Evolutionary conservation across 371 early-diverging fungal species (phyloP).

Genomic region (Amoeboaphelidium occidentale): DNA sequence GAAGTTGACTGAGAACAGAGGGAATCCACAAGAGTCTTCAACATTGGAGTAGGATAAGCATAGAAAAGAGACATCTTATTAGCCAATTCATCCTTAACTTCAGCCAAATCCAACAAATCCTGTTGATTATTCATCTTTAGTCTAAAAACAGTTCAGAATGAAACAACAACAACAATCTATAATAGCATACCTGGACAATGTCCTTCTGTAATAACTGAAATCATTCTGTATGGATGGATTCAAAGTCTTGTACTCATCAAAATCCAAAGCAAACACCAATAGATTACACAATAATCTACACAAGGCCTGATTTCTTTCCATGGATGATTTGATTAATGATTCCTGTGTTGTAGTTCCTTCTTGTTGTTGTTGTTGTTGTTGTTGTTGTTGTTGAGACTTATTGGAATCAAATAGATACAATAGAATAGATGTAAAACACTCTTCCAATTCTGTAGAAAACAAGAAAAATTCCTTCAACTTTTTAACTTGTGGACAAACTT

Average conservation of each 20-base stretch:
- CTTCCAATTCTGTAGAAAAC: constrained; percentile 67
- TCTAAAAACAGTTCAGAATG: not conserved
- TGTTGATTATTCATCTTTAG: not conserved
- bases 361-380: too few relatives aligned
- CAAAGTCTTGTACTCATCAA: constrained; percentile 30
- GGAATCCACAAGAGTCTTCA: constrained; percentile 52
- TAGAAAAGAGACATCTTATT: constrained; percentile 80
- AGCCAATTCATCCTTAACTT: constrained; percentile 56
- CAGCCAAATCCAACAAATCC: constrained; percentile 2
- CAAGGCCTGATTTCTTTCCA: not conserved
- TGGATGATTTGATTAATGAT: not conserved
- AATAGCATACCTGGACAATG: constrained; percentile 15
- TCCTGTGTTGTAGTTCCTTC: too few relatives aligned
- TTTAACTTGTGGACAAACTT: constrained; percentile 44
- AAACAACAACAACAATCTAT: not conserved
- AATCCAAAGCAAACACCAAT: not conserved
- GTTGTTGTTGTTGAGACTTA: too few relatives aligned
- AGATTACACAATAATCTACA: not conserved
- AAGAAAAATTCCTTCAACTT: constrained; percentile 55
- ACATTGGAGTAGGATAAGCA: constrained; percentile 79
- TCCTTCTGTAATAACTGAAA: constrained; percentile 81
- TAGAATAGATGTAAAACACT: constrained; percentile 6
- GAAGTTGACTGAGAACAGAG: not conserved
- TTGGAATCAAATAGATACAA: not conserved
- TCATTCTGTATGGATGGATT: constrained; percentile 84